Evolutionary conservation across 306 rosid genomes (phyloP).

Genomic region (Ormosia semicastrata): DNA sequence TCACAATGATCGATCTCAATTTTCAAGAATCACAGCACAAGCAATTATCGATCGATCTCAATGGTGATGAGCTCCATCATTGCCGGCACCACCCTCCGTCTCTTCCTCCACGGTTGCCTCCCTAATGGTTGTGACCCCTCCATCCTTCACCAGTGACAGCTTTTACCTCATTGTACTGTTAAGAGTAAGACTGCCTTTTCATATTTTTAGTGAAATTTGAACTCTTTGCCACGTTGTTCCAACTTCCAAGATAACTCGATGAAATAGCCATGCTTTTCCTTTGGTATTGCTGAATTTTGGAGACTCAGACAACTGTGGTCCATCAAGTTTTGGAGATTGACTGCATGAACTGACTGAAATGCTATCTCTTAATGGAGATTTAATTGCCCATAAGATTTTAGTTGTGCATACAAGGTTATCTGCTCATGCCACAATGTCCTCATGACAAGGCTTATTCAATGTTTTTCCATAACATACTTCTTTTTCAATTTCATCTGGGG

Average conservation of each 20-base stretch:
- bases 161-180: too few relatives aligned
- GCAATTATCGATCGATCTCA: too few relatives aligned
- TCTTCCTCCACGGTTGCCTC: too few relatives aligned
- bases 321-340: slow-evolving; percentile 66
- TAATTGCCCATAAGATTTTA: slow-evolving; percentile 28
- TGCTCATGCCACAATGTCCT: slow-evolving; percentile 23
- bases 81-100: too few relatives aligned
- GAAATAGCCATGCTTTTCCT: slow-evolving; percentile 64
- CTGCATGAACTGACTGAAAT: slow-evolving; percentile 54
- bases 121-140: too few relatives aligned
- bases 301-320: slow-evolving; percentile 81
- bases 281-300: slow-evolving; percentile 76
- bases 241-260: slow-evolving; percentile 51
- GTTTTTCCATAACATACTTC: slow-evolving; percentile 34
- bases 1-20: too few relatives aligned
- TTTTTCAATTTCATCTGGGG: slow-evolving; percentile 41
- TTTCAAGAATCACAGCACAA: too few relatives aligned
- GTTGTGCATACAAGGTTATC: slow-evolving; percentile 26
- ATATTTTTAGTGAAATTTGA: slow-evolving; percentile 51
- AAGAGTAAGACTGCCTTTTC: too few relatives aligned
- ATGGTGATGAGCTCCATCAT: too few relatives aligned
- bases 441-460: slow-evolving; percentile 29
- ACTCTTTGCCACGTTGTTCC: slow-evolving; percentile 53
- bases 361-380: slow-evolving; percentile 47
- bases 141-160: too few relatives aligned